Percentiles rank a stretch among this genome's conserved stretches.
phyloP scores from a whole-genome alignment of 352 stramenopile genomes.

The Peronospora farinosa region DNA sequence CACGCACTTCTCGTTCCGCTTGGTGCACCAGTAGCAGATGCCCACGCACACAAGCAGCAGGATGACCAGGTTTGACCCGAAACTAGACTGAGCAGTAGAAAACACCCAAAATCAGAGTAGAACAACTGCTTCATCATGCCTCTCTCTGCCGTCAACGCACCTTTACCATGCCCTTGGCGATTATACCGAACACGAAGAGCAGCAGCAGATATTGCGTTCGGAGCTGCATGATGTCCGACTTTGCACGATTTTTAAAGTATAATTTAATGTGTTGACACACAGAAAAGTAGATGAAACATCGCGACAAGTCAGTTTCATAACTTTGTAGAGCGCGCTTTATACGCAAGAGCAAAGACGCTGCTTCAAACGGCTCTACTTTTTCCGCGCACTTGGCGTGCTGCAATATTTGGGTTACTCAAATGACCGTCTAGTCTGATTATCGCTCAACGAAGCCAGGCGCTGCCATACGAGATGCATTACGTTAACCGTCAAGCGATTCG shows the following conservation, averaged over 20 bases:
- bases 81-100: conserved; percentile 37
- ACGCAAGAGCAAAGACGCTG: no score
- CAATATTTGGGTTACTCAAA: no score
- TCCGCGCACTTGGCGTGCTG: no score
- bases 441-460: no score
- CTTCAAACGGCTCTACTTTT: no score
- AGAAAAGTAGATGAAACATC: background rate
- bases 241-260: background rate
- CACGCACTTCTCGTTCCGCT: conserved; percentile 45
- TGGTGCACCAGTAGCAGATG: conserved; percentile 61
- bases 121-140: background rate
- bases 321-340: no score
- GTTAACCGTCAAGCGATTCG: no score
- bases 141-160: conserved; percentile 14
- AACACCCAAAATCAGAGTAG: background rate
- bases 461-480: no score
- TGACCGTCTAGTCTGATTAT: no score
- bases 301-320: no score
- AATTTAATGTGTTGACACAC: background rate
- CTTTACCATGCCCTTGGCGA: conserved; percentile 62
- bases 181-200: conserved; percentile 59
- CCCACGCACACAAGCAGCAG: conserved; percentile 53
- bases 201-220: conserved; percentile 65
- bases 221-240: conserved; percentile 20
- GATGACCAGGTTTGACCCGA: conserved; percentile 60